Evolutionary conservation across 2,329 filamentous ascomycete genomes (phyloP), one percentile per base, ranked within the genome.

Genomic region (Tothia fuscella): DNA sequence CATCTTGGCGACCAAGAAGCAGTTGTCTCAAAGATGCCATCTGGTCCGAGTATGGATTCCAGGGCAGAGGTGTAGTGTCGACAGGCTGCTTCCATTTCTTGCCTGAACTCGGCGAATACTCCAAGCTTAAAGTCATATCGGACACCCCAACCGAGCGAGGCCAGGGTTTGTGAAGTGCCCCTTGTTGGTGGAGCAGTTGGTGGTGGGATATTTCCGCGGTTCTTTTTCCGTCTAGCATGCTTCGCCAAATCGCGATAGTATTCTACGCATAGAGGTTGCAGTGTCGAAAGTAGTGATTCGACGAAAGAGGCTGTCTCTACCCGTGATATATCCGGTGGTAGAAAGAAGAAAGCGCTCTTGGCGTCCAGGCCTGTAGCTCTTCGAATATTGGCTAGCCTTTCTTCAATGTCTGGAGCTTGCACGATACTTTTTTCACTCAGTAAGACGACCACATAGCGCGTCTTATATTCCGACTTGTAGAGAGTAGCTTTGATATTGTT

Each of bases 201-300:
- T 36, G 82, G 78, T 9, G 87, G 87, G 12, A 82, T 78, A 14
- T 77, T 70, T 6, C 84, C 82, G 45, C 87, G 75, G 35, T 82
- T 81, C 50, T 84, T 81, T 67, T 96, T 96, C 57, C 91, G 82
- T 50, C 88, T 77, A 7, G 82, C 73, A 65, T 94, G 89, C 46
- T 93, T 88, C n/a, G 86, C 87, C 10, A 96, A 70, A 52, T 98
- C 89, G 34, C 88, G 74, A 58, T 96, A 96, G 60, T 95, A 94
- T 52, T 98, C 91, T 34, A 89, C 66, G 16, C 84, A 78, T 16
- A 78, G 68, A 1, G 79, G 76, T 46, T 89, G 86, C 33, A 95
- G 60, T 1, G 80, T 73, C 2, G 75, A 67, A 35, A 95, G 67
- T 30, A 93, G 74, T 39, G 74, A 81, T 42, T 80, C 76, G 1